A percentile compares a stretch with the other conserved stretches of the same genome.
These are phyloP conservation scores for Mycena amicta DNA, from an alignment of 768 basidiomycete species.

Conservation along the genomic window DNA sequence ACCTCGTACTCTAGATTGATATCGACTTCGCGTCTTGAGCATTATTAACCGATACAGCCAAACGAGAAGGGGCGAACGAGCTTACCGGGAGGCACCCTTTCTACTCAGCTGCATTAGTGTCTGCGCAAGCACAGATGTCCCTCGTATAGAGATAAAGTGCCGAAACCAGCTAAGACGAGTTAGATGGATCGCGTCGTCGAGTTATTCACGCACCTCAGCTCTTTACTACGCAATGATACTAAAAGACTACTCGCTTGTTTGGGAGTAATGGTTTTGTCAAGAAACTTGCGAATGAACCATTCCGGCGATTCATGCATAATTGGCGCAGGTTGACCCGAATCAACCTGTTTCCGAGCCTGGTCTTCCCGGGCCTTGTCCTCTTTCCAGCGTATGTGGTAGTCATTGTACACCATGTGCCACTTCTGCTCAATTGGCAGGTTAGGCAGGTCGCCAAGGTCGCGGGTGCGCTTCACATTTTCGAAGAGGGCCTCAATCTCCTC, in stretches of 20 bases:
- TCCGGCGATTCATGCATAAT: conserved; percentile 78
- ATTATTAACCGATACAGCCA: background rate
- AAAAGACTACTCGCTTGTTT: conserved; percentile 78
- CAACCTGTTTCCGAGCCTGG: conserved; percentile 60
- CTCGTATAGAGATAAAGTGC: conserved; percentile 72
- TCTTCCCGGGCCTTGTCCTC: conserved; percentile 69
- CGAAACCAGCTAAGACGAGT: conserved; percentile 69
- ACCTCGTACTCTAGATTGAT: conserved; percentile 82
- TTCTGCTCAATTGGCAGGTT: conserved; percentile 78
- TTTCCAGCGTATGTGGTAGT: conserved; percentile 79
- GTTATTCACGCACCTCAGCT: conserved; percentile 61
- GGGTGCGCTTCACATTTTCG: conserved; percentile 70
- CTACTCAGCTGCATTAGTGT: conserved; percentile 75
- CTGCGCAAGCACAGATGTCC: conserved; percentile 84
- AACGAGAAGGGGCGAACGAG: background rate
- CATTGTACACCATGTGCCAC: conserved; percentile 87
- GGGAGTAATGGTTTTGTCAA: conserved; percentile 81
- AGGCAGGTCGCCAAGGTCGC: conserved; percentile 64
- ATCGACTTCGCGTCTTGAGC: conserved; percentile 61
- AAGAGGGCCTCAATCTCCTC: conserved; percentile 82
- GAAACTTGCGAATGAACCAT: conserved; percentile 90
- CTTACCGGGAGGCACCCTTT: conserved; percentile 65
- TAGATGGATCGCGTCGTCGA: conserved; percentile 16
- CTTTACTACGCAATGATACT: conserved; percentile 79
- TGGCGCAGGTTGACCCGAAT: conserved; percentile 54